Base-by-base conservation (phyloP, 2,329 filamentous ascomycete species). In the Botrytis byssoidea region DNA sequence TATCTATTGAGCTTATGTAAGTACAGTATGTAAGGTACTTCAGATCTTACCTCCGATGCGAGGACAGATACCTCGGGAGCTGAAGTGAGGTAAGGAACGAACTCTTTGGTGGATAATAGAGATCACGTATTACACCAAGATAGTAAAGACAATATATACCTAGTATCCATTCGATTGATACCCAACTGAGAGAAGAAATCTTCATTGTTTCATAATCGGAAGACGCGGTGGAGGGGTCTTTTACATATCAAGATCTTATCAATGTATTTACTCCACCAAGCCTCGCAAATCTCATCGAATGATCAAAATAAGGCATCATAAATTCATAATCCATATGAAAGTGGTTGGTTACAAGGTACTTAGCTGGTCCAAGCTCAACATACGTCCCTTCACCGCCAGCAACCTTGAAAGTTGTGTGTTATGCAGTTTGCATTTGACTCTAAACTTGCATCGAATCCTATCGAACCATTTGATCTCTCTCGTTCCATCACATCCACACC, bases 381-480 rank as follows among this genome's bases (percentile, higher is more conserved):
- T 1, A 61, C 59, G 22, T 16, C 40, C 35, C 25, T 64, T 44
- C 40, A 64, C 61, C 61, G 61, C 61, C 60, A 64, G 40, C 40
- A 44, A 32, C 32, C 32, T 32, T 32, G 32, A 32, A 32, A 64
- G 40, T 22, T 44, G 40, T 64, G 61, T 64, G 61, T 64, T 61
- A 25, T 63, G 37, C 60, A 63, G 60, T 42, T 61, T 64, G 61
- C 61, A 64, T 64, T 5, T 29, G 61, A 44, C 61, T 44, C 40
- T 44, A 64, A 44, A 64, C 44, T 66, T 66, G 63, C 64, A 66
- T 66, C 64, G 64, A 66, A 66, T 32, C 64, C 20, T 32, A 66
- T 66, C 64, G 44, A 51, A 51, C 64, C 22, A 51, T 51, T 37
- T 66, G 64, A 66, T 48, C 29, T 48, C 64, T n/a, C n/a, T 35